These are phyloP conservation scores for Gossypium davidsonii DNA, from an alignment of 441 rosid genomes.

Conservation along the genomic window DNA sequence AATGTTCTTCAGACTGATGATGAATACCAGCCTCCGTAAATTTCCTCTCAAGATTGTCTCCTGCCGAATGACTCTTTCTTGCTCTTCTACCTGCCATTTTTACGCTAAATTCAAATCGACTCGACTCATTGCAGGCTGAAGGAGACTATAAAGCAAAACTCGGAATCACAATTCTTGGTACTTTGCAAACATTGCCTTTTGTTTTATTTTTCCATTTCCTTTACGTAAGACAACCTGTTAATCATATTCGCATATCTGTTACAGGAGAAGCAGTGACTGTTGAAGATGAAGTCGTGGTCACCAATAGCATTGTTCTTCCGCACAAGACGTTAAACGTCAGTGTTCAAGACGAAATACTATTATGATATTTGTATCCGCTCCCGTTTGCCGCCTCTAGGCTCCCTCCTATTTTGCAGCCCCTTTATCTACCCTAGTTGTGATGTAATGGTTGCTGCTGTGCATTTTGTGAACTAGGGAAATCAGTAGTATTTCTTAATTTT, in stretches of 20 bases:
- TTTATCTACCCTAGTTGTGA: neutral
- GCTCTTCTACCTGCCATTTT: neutral
- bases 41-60: too few species aligned
- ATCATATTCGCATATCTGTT: constrained; percentile 2
- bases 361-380: constrained; percentile 24
- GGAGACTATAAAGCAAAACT: constrained; percentile 80
- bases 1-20: neutral
- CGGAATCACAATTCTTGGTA: constrained; percentile 90
- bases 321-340: constrained; percentile 77
- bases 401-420: neutral
- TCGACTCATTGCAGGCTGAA: constrained; percentile 44
- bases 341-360: constrained; percentile 81
- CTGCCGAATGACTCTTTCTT: neutral
- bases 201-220: neutral
- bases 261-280: constrained; percentile 81
- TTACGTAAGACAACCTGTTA: neutral
- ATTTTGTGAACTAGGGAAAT: neutral
- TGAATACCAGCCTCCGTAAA: too few species aligned
- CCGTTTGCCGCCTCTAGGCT: neutral
- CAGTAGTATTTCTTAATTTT: neutral
- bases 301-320: constrained; percentile 84
- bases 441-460: neutral
- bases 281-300: constrained; percentile 75
- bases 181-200: neutral
- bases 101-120: constrained; percentile 9